A percentile compares a stretch with the other conserved stretches of the same genome.
These are phyloP conservation scores for Cladorrhinum sp. DNA, from an alignment of 2,329 filamentous ascomycete genomes.

Conservation along the genomic window DNA sequence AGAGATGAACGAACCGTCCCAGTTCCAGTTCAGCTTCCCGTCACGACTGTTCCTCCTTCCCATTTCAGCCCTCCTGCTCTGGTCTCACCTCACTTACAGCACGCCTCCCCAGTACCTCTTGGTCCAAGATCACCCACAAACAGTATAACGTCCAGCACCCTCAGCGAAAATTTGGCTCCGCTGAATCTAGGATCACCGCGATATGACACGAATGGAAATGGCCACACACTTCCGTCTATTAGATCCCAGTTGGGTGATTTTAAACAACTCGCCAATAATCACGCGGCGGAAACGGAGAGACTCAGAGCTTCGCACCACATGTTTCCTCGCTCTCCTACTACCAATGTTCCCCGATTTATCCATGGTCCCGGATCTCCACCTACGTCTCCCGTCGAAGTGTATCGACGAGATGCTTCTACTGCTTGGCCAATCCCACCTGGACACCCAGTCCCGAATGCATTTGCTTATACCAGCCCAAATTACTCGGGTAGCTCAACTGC, in stretches of 20 bases:
- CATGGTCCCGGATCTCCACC: slow-evolving; percentile 45
- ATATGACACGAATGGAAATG: slow-evolving; percentile 36
- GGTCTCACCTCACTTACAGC: slow-evolving; percentile 23
- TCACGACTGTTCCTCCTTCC: slow-evolving; percentile 10
- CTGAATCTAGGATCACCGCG: slow-evolving; percentile 39
- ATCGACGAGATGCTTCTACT: slow-evolving; percentile 49
- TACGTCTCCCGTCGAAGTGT: slow-evolving; percentile 46
- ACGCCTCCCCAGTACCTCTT: slow-evolving; percentile 18
- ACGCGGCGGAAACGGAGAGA: slow-evolving; percentile 30
- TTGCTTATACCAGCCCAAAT: slow-evolving; percentile 30
- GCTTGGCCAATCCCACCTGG: slow-evolving; percentile 38
- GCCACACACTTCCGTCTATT: slow-evolving; percentile 40
- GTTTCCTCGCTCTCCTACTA: slow-evolving; percentile 37
- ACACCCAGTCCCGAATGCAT: slow-evolving; percentile 37
- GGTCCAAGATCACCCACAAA: slow-evolving; percentile 24
- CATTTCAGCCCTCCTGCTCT: slow-evolving; percentile 25
- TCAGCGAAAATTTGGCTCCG: slow-evolving; percentile 30
- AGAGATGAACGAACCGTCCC: slow-evolving; percentile 18
- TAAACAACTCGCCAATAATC: slow-evolving; percentile 23
- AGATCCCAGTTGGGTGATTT: slow-evolving; percentile 36
- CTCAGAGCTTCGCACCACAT: slow-evolving; percentile 23
- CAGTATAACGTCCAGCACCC: slow-evolving; percentile 24
- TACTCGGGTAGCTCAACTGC: slow-evolving; percentile 46
- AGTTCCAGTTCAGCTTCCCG: slow-evolving; percentile 3
- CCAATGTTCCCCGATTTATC: slow-evolving; percentile 30